Evolutionary conservation across 2,329 filamentous ascomycete species (phyloP), one percentile per base, ranked within the genome.

Genomic region (Stemphylium vesicarium): DNA sequence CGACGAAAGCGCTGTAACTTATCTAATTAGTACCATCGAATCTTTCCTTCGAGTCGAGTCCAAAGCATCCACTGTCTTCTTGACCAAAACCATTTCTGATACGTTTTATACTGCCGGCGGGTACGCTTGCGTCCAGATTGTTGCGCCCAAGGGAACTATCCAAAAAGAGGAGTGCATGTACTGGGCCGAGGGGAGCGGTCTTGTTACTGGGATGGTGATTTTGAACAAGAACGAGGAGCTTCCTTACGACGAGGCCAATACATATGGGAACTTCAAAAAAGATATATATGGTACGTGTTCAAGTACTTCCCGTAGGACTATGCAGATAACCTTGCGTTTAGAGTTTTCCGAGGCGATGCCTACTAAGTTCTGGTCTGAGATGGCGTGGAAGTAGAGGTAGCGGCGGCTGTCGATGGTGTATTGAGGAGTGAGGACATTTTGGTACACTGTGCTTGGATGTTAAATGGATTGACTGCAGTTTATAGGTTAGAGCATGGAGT

Each of bases 51-150:
- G 22, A 41, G 11, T 12, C 2, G 13, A 26, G 16, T 41, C 38
- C 10, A 29, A 4, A 11, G n/a, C 4, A 13, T 41, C 38, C 20
- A 41, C 38, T 29, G 22, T 41, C 20, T 41, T 41, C 22, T 26
- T 22, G 12, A 41, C 10, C 12, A 22, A 20, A 41, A 29, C 20
- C 10, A 15, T 41, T 26, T 41, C 38, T 22, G 20, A 29, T 41
- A 26, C 38, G 8, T 41, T 41, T 13, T 41, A 26, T 9, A 13
- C 7, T n/a, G 12, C n/a, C 38, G 38, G 8, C 13, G 8, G 26
- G 38, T 41, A 41, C n/a, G 38, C n/a, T 41, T 41, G 38, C 38
- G 38, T 29, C 38, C 38, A 26, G 38, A 29, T 41, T 29, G 38
- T 41, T 41, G 38, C 20, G 38, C 38, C 38, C 8, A 11, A 41